Evolutionary conservation across 2,329 filamentous ascomycete genomes (phyloP), one percentile per base, ranked within the genome.

Genomic region (Penicillium aurantiogriseum): DNA sequence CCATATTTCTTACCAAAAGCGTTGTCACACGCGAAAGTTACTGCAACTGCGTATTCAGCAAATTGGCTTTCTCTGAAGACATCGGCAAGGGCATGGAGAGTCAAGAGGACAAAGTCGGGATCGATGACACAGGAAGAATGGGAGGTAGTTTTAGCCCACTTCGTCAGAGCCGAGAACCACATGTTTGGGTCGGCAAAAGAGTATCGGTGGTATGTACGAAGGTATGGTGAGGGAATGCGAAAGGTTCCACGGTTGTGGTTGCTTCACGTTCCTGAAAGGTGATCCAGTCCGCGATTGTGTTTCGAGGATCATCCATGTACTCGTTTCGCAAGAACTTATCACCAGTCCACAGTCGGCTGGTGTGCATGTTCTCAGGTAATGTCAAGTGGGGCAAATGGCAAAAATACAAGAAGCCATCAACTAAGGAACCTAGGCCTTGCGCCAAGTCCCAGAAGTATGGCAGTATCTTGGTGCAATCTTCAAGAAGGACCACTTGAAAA

Each of bases 401-500:
- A 68, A 91, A 92, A 6, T 85, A 75, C 2, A 92, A 71, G 62
- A 92, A 92, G 3, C 87, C 86, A 66, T 92, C 84, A 21, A 94
- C 53, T 0, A 95, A 72, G 29, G 81, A 71, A 10, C 72, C 66
- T 8, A 70, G 73, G 1, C 83, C 68, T n/a, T 42, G 21, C 2
- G 58, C 58, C 8, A 61, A 48, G 5, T 62, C 63, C 48, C 61
- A 64, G 35, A 73, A 70, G 8, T 54, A 69, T 54, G 56, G 80
- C 63, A 96, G 69, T 29, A 89, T 80, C 0, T 83, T 80, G 60
- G 85, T 77, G 21, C 97, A 79, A 70, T 97, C 94, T 0, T 86
- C 84, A 64, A 87, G 92, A 68, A 97, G 84, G 45, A 96, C 83
- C 4, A 94, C 85, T 36, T 92, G 84, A 63, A 89, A 96, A 0